Conservation (phyloP, 1,284 basidiomycete genomes). For the Polyporus tsugae region DNA sequence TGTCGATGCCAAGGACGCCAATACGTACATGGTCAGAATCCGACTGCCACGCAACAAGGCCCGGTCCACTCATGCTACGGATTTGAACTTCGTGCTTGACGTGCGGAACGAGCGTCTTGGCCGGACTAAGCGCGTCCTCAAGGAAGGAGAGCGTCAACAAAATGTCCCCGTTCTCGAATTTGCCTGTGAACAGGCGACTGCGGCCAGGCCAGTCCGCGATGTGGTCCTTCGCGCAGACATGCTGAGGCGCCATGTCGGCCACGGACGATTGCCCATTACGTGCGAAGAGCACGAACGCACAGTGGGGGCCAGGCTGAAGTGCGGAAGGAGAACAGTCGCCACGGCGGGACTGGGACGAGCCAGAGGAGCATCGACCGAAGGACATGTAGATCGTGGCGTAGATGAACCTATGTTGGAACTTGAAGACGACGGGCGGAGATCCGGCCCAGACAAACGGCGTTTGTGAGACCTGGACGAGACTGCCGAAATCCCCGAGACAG, state of each 20-base stretch:
- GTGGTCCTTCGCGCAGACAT: neutral
- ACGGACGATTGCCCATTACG: neutral
- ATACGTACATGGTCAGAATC: constrained; percentile 1
- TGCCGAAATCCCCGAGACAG: neutral
- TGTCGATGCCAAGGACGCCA: neutral
- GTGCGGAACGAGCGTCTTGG: neutral
- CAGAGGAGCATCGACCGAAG: neutral
- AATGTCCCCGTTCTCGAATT: neutral
- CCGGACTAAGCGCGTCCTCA: neutral
- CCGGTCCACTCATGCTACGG: neutral
- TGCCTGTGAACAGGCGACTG: neutral
- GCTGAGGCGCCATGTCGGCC: neutral
- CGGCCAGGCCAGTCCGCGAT: neutral
- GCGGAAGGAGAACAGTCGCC: neutral
- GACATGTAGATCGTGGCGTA: neutral
- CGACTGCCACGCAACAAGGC: neutral
- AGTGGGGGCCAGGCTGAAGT: neutral
- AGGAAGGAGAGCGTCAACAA: neutral
- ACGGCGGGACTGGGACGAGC: neutral
- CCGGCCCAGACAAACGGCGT: neutral
- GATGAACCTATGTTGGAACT: neutral
- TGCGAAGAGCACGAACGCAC: neutral
- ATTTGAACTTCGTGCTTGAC: neutral
- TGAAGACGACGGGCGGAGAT: neutral
- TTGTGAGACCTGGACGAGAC: neutral